A percentile compares a stretch with the other conserved stretches of the same genome.
Conservation (phyloP, 139 green algal species). For the Chlamydomonas applanata region DNA sequence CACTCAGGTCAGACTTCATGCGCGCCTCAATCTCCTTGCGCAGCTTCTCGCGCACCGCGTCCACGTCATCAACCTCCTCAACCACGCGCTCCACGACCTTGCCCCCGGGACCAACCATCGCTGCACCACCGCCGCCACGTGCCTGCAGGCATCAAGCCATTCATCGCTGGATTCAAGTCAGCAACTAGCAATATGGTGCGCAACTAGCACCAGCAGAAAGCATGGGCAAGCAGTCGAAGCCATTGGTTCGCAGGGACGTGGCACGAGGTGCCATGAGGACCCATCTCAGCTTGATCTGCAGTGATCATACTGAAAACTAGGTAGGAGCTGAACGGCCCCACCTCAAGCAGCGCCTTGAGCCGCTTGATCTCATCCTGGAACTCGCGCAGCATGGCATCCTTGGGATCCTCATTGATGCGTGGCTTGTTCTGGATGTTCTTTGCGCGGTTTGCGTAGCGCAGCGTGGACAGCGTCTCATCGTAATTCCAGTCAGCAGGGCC, state of each 20-base stretch:
- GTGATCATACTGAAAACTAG: background rate
- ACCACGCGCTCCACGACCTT: conserved; percentile 44
- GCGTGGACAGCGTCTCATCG: conserved; percentile 69
- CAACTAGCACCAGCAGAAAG: no score
- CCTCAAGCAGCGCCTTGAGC: conserved; percentile 70
- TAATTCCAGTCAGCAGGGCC: conserved; percentile 64
- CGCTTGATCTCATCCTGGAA: conserved; percentile 88
- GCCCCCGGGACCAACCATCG: conserved; percentile 4
- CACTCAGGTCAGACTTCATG: conserved; percentile 37
- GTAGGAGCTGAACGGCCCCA: conserved; percentile 2
- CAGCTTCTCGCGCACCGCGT: conserved; percentile 46
- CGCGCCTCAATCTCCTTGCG: conserved; percentile 50
- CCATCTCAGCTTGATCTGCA: background rate
- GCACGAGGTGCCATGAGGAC: background rate
- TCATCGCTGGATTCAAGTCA: no score
- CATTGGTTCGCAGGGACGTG: no score
- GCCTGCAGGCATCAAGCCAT: conserved; percentile 13
- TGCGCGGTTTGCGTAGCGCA: conserved; percentile 65
- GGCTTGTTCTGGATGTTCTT: conserved; percentile 88
- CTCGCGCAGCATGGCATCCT: conserved; percentile 90
- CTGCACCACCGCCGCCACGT: conserved; percentile 5
- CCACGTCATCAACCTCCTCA: conserved; percentile 55
- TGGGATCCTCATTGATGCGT: conserved; percentile 80
- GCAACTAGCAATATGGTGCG: no score
- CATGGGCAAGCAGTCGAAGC: no score